Base-by-base conservation (phyloP, 2,329 filamentous ascomycete species). In the Aspergillus puulaauensis region DNA sequence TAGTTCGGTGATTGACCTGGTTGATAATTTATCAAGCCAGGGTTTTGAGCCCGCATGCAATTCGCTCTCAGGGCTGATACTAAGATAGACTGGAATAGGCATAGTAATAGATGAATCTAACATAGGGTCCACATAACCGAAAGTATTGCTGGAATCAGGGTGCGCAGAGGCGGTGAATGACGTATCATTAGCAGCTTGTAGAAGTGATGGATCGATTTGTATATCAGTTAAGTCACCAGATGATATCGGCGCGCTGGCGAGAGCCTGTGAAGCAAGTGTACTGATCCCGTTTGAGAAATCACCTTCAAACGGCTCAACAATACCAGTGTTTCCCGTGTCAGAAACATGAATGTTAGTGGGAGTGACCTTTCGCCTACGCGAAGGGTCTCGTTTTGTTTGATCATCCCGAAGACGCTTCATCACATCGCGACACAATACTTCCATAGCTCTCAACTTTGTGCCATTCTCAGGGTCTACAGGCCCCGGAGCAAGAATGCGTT, bases 391-490 rank as follows among this genome's bases (percentile, higher is more conserved):
- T 63, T 83, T 85, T 1, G 79, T 79, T 58, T 84, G 83, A 62
- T 90, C 87, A 65, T 91, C 88, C 37, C 88, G 83, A 53, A 89
- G 80, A 48, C 90, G 82, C 75, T 93, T 93, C 82, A 90, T 87
- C 17, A 91, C 88, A 73, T 93, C 90, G 52, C 86, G 82, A 52
- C 88, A 89, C 3, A 95, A 75, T 0, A 89, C 80, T 60, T 93
- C 88, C 47, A 93, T 72, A 1, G 88, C 88, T 63, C 84, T 86
- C 35, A 84, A 69, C 69, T 86, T 90, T 46, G 79, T 73, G 21
- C 74, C 67, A 55, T 85, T 79, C 21, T 81, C 76, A 2, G 83
- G 79, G 61, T 87, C 83, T 1, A 77, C 72, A 14, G 79, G 75
- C 3, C 79, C 80, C 0, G 77, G 74, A 0, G 79, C 77, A 8